Base-by-base conservation (phyloP, 768 basidiomycete species). In the Boletus coccyginus region DNA sequence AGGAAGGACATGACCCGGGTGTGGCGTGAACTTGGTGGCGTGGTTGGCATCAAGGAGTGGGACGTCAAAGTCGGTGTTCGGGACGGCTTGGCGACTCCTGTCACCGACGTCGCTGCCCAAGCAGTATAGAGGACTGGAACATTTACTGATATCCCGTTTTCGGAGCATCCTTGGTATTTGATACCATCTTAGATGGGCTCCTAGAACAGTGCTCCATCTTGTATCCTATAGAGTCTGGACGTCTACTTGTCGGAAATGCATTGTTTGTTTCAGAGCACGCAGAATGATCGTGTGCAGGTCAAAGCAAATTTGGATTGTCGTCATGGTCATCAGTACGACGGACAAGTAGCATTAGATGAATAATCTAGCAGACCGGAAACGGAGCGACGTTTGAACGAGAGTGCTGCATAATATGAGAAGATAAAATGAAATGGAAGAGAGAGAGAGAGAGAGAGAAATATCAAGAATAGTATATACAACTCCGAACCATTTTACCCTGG, bases 31-130 rank as follows among this genome's bases (percentile, higher is more conserved):
- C 74, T 88, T 21, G 94, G 93, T 3, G 89, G 78, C 2, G 77
- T 64, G 49, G 75, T 93, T 24, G 93, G 93, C 1, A 67, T 86
- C 35, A 85, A 81, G 65, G 93, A 96, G 67, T 91, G 86, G 82
- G 87, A 90, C 24, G 85, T 88, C 62, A 93, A 92, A 68, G 43
- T 69, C 39, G 55, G 58, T 9, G 55, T 62, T 19, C 61, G 61
- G 12, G 69, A 69, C 40, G 62, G 55, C 35, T 13, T 46, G 44
- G 9, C 55, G 8, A 9, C 10, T 3, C 36, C 50, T 5, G n/a
- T 12, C 24, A 44, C n/a, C 8, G 40, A 59, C 11, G 50, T 3
- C 32, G 32, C 52, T 5, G 64, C 52, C 2, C 43, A 60, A 42
- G 60, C 55, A 17, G 24, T 56, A 17, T 67, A 61, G 50, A 46